Evolutionary conservation across 257 asterid species (phyloP).

Genomic region (Capsicum chinense): DNA sequence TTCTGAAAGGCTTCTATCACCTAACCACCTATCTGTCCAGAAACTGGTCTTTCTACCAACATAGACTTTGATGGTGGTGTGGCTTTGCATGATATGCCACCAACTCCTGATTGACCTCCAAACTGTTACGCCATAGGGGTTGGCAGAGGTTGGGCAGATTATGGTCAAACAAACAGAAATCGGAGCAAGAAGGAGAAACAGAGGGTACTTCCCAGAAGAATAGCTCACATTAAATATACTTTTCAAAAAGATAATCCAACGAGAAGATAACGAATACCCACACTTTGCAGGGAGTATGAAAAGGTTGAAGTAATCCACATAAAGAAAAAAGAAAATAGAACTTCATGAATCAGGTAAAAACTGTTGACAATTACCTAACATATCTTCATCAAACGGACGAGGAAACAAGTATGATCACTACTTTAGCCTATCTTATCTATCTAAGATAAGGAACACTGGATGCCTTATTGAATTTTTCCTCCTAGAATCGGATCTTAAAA

Average conservation of each 20-base stretch:
- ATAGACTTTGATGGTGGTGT: too few relatives aligned
- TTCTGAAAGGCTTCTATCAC: too few relatives aligned
- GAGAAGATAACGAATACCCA: not conserved
- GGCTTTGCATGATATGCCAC: too few relatives aligned
- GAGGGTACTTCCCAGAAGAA: slow-evolving; percentile 22
- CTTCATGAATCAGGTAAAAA: not conserved
- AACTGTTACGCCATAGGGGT: too few relatives aligned
- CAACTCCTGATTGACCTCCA: too few relatives aligned
- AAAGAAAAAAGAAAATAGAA: not conserved
- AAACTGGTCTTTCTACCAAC: too few relatives aligned
- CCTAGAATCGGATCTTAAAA: not conserved
- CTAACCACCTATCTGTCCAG: too few relatives aligned
- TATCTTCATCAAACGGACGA: not conserved
- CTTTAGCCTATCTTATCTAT: not conserved
- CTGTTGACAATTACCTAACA: not conserved
- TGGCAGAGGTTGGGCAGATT: not conserved
- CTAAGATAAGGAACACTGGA: not conserved
- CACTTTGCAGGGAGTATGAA: not conserved
- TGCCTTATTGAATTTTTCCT: not conserved
- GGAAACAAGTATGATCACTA: not conserved
- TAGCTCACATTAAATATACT: not conserved
- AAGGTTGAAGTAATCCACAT: not conserved
- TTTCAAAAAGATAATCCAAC: not conserved
- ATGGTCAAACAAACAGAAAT: not conserved
- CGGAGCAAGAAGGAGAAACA: not conserved